A percentile compares a stretch with the other conserved stretches of the same genome.
These are phyloP conservation scores for Pseudogymnoascus sp. DNA, from an alignment of 2,329 filamentous ascomycete species.

Conservation along the genomic window DNA sequence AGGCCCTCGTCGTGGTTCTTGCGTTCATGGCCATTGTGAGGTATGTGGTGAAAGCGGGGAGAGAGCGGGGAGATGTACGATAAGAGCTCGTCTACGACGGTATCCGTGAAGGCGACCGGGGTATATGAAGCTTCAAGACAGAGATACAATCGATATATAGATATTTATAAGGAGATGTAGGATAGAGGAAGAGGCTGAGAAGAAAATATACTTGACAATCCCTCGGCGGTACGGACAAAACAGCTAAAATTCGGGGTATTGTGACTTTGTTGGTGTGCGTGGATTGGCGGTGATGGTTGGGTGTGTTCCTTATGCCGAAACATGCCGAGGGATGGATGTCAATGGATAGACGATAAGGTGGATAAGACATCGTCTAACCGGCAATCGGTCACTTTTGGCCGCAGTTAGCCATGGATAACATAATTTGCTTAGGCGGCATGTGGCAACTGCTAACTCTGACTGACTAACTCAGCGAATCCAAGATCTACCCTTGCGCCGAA, in stretches of 20 bases:
- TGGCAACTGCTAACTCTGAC: neutral
- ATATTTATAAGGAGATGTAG: neutral
- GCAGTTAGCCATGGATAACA: neutral
- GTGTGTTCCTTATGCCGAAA: neutral
- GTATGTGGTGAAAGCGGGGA: slow-evolving; percentile 22
- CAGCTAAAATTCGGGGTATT: neutral
- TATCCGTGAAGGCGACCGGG: neutral
- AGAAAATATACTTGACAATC: neutral
- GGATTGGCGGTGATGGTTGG: neutral
- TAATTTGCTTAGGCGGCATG: neutral
- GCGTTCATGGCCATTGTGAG: slow-evolving; percentile 56
- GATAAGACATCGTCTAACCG: neutral
- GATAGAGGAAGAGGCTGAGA: neutral
- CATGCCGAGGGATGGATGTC: neutral
- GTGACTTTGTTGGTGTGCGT: neutral
- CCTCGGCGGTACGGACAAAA: neutral
- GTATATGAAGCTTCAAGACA: neutral
- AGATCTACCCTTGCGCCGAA: neutral
- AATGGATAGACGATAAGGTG: neutral
- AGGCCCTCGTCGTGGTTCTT: slow-evolving; percentile 52
- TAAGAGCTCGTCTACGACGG: neutral
- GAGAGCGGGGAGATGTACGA: slow-evolving; percentile 12
- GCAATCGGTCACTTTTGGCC: neutral
- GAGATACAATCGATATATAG: neutral
- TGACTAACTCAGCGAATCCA: neutral